Evolutionary conservation across 306 rosid genomes (phyloP), one percentile per base, ranked within the genome.

Genomic region (Cicer pinnatifidum): DNA sequence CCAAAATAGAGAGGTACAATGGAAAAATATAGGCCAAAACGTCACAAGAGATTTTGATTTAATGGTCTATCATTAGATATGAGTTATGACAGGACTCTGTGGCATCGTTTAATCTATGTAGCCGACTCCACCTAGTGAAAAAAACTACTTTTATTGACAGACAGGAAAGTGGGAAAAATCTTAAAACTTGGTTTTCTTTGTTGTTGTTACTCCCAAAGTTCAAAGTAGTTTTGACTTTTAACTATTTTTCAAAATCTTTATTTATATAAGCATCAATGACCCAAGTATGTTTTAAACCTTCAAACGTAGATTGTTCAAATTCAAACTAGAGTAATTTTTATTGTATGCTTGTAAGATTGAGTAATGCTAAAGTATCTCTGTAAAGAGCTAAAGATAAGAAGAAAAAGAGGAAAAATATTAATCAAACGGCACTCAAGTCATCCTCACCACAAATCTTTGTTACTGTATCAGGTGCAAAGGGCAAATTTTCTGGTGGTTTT

Each of bases 401-500:
- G 43, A 44, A 1, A 58, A 6, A 58, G 64, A 11, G 65, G 40
- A 6, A 19, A 51, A 43, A 8, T 3, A 7, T 45, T 45, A 38
- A 67, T 57, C 35, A 58, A 59, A 63, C 61, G 63, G 15, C 20
- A 6, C 35, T 19, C 38, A 33, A 19, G 81, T 69, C 72, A 38
- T 52, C 15, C 20, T 69, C 44, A 35, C 72, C n/a, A 46, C 72
- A 66, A 80, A 20, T 58, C 13, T 57, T 11, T 65, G 59, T 76
- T 51, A 43, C 37, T 67, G 76, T 73, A 76, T 47, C 69, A 93
- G 98, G 98, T 77, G 98, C 94, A 15, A 93, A 76, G 71, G 90
- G 97, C 9, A 91, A 78, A 71, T 93, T 93, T 86, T 93, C 98
- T 37, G 98, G 98, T 50, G 98, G 98, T 35, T 94, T 94, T 82